A percentile compares a stretch with the other conserved stretches of the same genome.
These are phyloP conservation scores for Phytophthora lateralis DNA, from an alignment of 352 stramenopile genomes.

Conservation along the genomic window DNA sequence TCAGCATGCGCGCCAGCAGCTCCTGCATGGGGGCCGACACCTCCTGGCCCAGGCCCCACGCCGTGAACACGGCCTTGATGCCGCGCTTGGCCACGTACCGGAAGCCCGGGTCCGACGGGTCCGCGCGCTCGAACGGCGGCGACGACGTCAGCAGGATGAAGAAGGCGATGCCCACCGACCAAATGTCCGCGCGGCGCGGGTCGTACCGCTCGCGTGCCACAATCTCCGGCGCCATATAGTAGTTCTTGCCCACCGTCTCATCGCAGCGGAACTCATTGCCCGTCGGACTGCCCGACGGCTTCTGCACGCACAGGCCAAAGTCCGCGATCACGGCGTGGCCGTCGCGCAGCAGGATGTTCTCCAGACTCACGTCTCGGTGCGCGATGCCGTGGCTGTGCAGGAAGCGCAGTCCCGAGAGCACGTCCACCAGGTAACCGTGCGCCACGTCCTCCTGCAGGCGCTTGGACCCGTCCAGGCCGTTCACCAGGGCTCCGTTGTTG, in stretches of 20 bases:
- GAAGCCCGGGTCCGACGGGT: constrained; percentile 86
- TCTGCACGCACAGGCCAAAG: constrained; percentile 74
- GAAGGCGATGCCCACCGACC: constrained; percentile 92
- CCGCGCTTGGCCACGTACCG: constrained; percentile 81
- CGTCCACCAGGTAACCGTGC: constrained; percentile 67
- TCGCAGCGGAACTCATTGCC: constrained; percentile 45
- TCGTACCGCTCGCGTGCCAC: constrained; percentile 87
- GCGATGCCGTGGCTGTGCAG: constrained; percentile 75
- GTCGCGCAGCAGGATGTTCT: constrained; percentile 94
- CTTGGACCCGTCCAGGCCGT: constrained; percentile 32
- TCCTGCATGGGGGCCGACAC: constrained; percentile 66
- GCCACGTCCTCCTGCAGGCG: constrained; percentile 52
- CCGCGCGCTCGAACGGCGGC: constrained; percentile 91
- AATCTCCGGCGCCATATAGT: constrained; percentile 98
- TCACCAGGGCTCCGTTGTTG: constrained; percentile 18
- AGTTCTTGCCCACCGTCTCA: constrained; percentile 91
- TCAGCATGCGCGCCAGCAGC: constrained; percentile 79
- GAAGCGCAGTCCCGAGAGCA: constrained; percentile 68
- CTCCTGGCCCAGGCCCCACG: constrained; percentile 53
- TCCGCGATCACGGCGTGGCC: constrained; percentile 67
- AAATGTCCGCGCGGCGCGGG: constrained; percentile 92
- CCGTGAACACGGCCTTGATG: constrained; percentile 73
- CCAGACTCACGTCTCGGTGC: constrained; percentile 96
- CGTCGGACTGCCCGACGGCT: constrained; percentile 15
- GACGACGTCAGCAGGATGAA: constrained; percentile 95